Percentiles rank a stretch among this genome's conserved stretches.
Evolutionary conservation across 2,329 filamentous ascomycete genomes (phyloP).

Genomic region (Teratosphaeria epicoccoides): DNA sequence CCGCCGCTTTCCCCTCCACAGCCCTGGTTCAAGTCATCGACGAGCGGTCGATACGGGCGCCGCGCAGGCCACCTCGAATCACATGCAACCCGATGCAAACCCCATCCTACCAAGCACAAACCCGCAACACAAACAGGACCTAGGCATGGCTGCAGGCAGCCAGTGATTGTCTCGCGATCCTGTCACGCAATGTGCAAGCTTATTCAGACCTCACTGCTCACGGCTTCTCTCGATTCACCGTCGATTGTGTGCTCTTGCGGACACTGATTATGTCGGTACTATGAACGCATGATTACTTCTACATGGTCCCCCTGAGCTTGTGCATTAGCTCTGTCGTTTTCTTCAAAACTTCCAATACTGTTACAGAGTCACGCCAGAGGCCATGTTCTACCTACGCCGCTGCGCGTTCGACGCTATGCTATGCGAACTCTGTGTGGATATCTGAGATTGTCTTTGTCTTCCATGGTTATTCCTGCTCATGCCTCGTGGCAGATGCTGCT

Average conservation of each 20-base stretch:
- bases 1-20: too few relatives aligned
- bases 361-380: background rate
- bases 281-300: background rate
- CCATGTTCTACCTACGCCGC: background rate
- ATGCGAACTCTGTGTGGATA: too few relatives aligned
- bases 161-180: conserved; percentile 8
- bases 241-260: background rate
- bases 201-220: conserved; percentile 5
- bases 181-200: conserved; percentile 9
- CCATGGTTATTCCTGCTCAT: background rate
- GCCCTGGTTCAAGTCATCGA: too few relatives aligned
- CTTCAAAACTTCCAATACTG: background rate
- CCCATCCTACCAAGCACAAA: background rate
- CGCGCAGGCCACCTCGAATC: background rate
- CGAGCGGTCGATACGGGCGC: too few relatives aligned
- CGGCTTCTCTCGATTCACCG: too few relatives aligned
- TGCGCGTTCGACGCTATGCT: background rate
- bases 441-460: too few relatives aligned
- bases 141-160: background rate
- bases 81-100: background rate
- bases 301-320: background rate
- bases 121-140: background rate
- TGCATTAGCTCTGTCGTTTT: background rate
- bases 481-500: background rate
- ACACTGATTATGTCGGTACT: background rate